A percentile compares a stretch with the other conserved stretches of the same genome.
These are phyloP conservation scores for Pelomyxa schiedti DNA, from an alignment of 78 protist species.

Conservation along the genomic window DNA sequence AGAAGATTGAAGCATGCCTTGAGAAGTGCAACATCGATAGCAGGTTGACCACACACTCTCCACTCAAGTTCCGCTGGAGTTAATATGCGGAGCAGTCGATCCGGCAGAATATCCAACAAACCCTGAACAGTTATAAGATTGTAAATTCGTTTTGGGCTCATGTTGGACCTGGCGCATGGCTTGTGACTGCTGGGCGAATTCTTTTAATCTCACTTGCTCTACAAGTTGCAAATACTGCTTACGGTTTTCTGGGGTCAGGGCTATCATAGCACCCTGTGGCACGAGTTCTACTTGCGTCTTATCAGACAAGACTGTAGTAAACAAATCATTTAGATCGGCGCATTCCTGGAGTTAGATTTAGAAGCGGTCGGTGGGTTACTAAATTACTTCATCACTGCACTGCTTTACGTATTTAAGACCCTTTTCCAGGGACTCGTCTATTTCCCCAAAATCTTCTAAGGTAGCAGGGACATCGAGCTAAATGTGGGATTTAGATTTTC, in stretches of 20 bases:
- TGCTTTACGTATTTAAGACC: background rate
- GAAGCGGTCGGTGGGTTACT: background rate
- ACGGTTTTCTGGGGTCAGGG: conserved; percentile 9
- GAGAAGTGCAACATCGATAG: conserved; percentile 9
- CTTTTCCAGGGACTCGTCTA: conserved; percentile 2
- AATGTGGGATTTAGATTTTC: too few relatives aligned
- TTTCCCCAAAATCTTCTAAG: background rate
- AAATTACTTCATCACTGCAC: background rate
- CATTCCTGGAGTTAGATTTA: background rate
- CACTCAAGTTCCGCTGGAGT: conserved; percentile 21
- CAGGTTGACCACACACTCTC: conserved; percentile 15
- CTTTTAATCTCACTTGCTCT: conserved; percentile 7
- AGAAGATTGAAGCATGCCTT: too few relatives aligned
- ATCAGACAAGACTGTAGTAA: background rate
- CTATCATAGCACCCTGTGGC: background rate
- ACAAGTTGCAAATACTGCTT: conserved; percentile 14
- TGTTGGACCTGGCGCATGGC: conserved; percentile 6
- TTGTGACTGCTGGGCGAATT: background rate
- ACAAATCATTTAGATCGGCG: background rate
- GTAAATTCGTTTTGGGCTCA: background rate
- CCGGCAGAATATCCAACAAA: conserved; percentile 8
- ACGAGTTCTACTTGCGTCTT: background rate
- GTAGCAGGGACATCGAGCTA: too few relatives aligned
- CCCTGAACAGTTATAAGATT: conserved; percentile 19
- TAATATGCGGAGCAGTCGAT: background rate